Conservation (phyloP, 73 alveolate species). For the Uronychia binucleata region DNA sequence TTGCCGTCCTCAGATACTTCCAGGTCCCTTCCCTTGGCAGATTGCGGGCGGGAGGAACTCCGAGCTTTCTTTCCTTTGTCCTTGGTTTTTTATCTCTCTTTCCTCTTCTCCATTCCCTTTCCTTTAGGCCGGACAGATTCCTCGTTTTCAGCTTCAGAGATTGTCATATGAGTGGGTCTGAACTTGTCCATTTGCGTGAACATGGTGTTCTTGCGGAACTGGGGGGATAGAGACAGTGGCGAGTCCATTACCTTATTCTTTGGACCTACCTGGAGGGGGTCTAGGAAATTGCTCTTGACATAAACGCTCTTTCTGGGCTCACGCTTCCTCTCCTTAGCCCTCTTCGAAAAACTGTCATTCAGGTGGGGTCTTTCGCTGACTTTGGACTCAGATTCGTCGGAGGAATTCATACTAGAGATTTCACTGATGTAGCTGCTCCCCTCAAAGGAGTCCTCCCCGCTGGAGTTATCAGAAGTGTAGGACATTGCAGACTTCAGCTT, state of each 20-base stretch:
- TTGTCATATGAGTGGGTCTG: not conserved
- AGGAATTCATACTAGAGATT: not conserved
- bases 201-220: too few relatives aligned
- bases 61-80: not conserved
- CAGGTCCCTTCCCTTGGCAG: not conserved
- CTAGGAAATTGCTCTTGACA: not conserved
- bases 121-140: too few relatives aligned
- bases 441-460: not conserved
- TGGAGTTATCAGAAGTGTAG: not conserved
- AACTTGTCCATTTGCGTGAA: not conserved
- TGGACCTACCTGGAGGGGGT: not conserved
- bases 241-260: not conserved
- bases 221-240: not conserved
- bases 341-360: not conserved
- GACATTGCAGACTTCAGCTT: not conserved
- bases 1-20: not conserved
- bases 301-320: not conserved
- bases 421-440: not conserved
- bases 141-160: too few relatives aligned
- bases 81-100: not conserved
- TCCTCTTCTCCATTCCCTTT: not conserved
- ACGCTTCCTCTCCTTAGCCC: not conserved
- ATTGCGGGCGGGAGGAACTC: not conserved
- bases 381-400: too few relatives aligned
- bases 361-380: too few relatives aligned